phyloP scores from a whole-genome alignment of 139 green algal species.

The Pleodorina starrii region DNA sequence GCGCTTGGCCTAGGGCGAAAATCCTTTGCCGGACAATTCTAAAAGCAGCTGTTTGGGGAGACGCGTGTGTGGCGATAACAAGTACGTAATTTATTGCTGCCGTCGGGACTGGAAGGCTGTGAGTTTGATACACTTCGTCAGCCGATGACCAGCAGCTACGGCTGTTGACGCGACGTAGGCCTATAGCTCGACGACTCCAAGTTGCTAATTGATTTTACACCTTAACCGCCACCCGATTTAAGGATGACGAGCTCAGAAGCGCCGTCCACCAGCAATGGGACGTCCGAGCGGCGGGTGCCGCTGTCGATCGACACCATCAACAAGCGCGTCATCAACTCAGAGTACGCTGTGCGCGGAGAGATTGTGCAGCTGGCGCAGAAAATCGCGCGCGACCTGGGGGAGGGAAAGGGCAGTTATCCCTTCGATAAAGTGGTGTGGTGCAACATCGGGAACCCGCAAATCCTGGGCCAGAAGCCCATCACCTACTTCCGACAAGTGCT shows the following conservation, averaged over 20 bases:
- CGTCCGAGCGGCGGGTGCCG: not conserved
- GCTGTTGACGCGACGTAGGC: no score
- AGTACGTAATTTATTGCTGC: not conserved
- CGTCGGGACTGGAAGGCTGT: not conserved
- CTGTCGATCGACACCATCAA: slow-evolving; percentile 63
- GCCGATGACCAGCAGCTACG: not conserved
- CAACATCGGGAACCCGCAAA: slow-evolving; percentile 96
- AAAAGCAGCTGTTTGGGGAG: no score
- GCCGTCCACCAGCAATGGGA: slow-evolving; percentile 12
- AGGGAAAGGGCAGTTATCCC: slow-evolving; percentile 60
- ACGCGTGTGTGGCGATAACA: no score
- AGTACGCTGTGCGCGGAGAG: slow-evolving; percentile 91
- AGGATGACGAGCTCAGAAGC: slow-evolving; percentile 39
- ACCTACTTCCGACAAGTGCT: slow-evolving; percentile 94
- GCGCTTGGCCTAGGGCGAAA: not conserved
- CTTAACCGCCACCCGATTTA: no score
- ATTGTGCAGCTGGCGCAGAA: slow-evolving; percentile 84
- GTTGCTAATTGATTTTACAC: no score
- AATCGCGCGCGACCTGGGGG: slow-evolving; percentile 76
- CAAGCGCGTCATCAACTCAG: slow-evolving; percentile 56
- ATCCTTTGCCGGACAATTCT: not conserved
- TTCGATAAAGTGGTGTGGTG: slow-evolving; percentile 87
- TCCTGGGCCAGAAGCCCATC: slow-evolving; percentile 94
- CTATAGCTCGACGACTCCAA: no score
- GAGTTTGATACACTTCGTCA: not conserved